Percentiles rank a stretch among this genome's conserved stretches.
Evolutionary conservation across 2,329 filamentous ascomycete genomes (phyloP).

Genomic region (Tricladium varicosporioides): DNA sequence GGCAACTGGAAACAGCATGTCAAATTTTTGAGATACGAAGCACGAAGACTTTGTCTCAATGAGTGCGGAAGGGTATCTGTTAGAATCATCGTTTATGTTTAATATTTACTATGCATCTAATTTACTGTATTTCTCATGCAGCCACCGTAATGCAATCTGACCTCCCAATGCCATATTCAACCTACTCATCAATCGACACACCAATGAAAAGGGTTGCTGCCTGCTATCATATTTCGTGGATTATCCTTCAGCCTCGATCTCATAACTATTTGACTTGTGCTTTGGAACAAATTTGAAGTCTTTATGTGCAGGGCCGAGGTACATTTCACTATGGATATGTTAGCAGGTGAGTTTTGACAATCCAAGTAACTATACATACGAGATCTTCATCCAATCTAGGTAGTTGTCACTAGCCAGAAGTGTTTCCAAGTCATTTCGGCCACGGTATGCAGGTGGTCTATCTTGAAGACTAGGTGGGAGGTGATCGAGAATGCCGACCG

Average conservation of each 20-base stretch:
- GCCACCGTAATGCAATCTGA: too few relatives aligned
- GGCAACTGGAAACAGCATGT: too few relatives aligned
- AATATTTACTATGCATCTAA: too few relatives aligned
- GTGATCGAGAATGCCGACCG: constrained; percentile 82
- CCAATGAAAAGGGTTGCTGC: not conserved
- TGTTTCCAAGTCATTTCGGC: constrained; percentile 90
- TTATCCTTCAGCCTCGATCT: constrained; percentile 72
- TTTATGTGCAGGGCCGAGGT: constrained; percentile 83
- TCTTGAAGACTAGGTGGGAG: constrained; percentile 88
- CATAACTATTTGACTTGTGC: constrained; percentile 93
- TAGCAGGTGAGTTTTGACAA: constrained; percentile 6
- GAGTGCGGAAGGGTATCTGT: too few relatives aligned
- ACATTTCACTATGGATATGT: constrained; percentile 75
- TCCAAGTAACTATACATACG: constrained; percentile 53
- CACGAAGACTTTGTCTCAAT: too few relatives aligned
- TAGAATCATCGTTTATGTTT: too few relatives aligned
- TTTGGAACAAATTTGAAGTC: constrained; percentile 96
- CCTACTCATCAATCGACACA: not conserved
- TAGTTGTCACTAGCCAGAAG: constrained; percentile 87
- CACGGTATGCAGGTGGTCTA: constrained; percentile 77
- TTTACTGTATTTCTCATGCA: too few relatives aligned
- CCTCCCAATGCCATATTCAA: not conserved
- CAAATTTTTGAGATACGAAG: too few relatives aligned
- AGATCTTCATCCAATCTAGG: constrained; percentile 98
- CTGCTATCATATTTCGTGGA: not conserved